phyloP scores from a whole-genome alignment of 805 yeast species.

The Nakazawaea siamensis region DNA sequence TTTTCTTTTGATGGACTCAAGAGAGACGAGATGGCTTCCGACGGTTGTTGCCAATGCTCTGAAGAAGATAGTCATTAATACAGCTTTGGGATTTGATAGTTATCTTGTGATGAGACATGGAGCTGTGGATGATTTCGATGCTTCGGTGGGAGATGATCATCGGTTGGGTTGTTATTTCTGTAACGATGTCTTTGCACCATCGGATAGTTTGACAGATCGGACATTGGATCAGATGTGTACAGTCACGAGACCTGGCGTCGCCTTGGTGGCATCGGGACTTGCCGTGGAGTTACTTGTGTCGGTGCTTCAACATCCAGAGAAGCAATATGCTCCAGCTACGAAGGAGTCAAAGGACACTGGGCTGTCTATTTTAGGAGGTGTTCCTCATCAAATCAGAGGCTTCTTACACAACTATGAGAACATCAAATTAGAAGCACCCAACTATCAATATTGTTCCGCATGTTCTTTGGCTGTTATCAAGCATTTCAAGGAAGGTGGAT shows the following conservation, averaged over 20 bases:
- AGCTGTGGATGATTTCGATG: slow-evolving; percentile 19
- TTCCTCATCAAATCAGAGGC: slow-evolving; percentile 91
- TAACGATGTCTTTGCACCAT: slow-evolving; percentile 91
- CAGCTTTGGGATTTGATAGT: slow-evolving; percentile 93
- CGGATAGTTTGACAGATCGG: slow-evolving; percentile 77
- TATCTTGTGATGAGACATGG: slow-evolving; percentile 95
- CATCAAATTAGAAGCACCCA: slow-evolving; percentile 59
- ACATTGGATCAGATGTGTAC: slow-evolving; percentile 98
- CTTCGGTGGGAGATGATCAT: slow-evolving; percentile 11
- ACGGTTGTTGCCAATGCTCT: slow-evolving; percentile 66
- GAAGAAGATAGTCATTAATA: slow-evolving; percentile 74
- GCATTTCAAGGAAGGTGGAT: slow-evolving; percentile 45
- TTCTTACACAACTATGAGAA: slow-evolving; percentile 61
- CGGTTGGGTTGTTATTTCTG: slow-evolving; percentile 92
- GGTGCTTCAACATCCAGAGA: slow-evolving; percentile 55
- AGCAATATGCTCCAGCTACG: slow-evolving; percentile 33
- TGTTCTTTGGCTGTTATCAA: slow-evolving; percentile 60
- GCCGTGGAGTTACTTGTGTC: slow-evolving; percentile 82
- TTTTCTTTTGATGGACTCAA: slow-evolving; percentile 82
- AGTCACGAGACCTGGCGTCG: slow-evolving; percentile 95
- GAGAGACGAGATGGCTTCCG: slow-evolving; percentile 98
- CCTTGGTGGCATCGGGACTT: slow-evolving; percentile 75
- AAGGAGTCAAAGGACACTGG: slow-evolving; percentile 15
- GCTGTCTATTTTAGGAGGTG: slow-evolving; percentile 48
- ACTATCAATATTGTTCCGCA: slow-evolving; percentile 77